These are phyloP conservation scores for Sphaerosporella brunnea DNA, from an alignment of 495 filamentous ascomycete species.

Conservation along the genomic window DNA sequence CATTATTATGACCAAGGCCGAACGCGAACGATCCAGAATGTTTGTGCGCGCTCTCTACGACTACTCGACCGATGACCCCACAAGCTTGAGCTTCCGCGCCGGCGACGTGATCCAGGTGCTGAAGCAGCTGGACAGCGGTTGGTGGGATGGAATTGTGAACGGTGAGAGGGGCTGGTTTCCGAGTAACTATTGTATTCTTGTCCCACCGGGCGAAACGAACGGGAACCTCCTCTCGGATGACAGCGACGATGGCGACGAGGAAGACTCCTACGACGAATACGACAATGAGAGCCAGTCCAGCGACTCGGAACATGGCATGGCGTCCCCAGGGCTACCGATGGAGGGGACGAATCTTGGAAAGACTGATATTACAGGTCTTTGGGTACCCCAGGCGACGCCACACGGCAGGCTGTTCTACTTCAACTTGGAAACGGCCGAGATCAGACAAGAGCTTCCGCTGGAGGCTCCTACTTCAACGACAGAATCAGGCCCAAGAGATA, in stretches of 20 bases:
- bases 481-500: conserved; percentile 72
- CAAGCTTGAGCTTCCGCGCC: conserved; percentile 85
- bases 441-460: conserved; percentile 79
- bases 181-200: conserved; percentile 89
- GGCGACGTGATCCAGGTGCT: conserved; percentile 96
- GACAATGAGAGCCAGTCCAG: conserved; percentile 36
- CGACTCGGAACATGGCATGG: conserved; percentile 44
- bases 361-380: conserved; percentile 83
- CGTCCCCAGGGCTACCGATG: conserved; percentile 40
- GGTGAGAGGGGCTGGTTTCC: conserved; percentile 94
- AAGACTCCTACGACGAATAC: conserved; percentile 52
- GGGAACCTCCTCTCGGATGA: conserved; percentile 30
- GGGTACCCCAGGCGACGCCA: conserved; percentile 93
- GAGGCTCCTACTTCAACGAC: conserved; percentile 67
- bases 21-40: conserved; percentile 41
- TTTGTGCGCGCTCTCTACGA: conserved; percentile 94
- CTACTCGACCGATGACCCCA: conserved; percentile 91
- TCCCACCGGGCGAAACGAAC: conserved; percentile 51
- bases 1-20: conserved; percentile 13
- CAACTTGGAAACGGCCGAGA: conserved; percentile 87
- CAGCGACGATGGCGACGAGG: conserved; percentile 42
- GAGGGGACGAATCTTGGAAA: conserved; percentile 49
- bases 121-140: conserved; percentile 91
- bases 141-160: conserved; percentile 97
- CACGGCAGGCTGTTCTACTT: conserved; percentile 94